Percentiles rank a stretch among this genome's conserved stretches.
Evolutionary conservation across 257 asterid genomes (phyloP).

Genomic region (Solanum okadae): DNA sequence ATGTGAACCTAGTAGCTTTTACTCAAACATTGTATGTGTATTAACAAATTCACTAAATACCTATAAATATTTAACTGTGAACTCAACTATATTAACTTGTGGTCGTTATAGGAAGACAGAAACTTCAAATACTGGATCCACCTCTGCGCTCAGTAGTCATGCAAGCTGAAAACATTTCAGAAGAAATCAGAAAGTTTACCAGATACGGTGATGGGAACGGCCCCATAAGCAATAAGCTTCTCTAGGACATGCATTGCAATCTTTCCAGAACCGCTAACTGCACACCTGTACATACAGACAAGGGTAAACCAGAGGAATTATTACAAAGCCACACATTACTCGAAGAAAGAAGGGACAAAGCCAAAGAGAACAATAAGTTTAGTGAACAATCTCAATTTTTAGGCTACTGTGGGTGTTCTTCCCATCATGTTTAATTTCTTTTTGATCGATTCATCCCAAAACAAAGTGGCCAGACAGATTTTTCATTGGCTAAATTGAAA

Average conservation of each 20-base stretch:
- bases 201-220: conserved; percentile 86
- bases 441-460: background rate
- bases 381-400: background rate
- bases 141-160: background rate
- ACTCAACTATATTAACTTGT: background rate
- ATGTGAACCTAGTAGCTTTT: background rate
- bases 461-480: background rate
- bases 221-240: conserved; percentile 91
- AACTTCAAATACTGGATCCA: background rate
- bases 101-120: background rate
- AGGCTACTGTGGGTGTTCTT: background rate
- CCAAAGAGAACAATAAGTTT: background rate
- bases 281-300: conserved; percentile 57
- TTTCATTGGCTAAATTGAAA: background rate
- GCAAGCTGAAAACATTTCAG: background rate
- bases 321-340: background rate
- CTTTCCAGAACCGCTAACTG: conserved; percentile 97
- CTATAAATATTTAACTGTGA: background rate
- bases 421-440: background rate
- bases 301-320: background rate
- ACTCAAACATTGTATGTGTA: background rate
- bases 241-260: conserved; percentile 94
- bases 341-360: background rate
- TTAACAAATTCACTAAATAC: background rate
- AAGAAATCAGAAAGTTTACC: conserved; percentile 30